A percentile compares a stretch with the other conserved stretches of the same genome.
These are phyloP conservation scores for Tulasnella sp. DNA, from an alignment of 768 basidiomycete species.

Conservation along the genomic window DNA sequence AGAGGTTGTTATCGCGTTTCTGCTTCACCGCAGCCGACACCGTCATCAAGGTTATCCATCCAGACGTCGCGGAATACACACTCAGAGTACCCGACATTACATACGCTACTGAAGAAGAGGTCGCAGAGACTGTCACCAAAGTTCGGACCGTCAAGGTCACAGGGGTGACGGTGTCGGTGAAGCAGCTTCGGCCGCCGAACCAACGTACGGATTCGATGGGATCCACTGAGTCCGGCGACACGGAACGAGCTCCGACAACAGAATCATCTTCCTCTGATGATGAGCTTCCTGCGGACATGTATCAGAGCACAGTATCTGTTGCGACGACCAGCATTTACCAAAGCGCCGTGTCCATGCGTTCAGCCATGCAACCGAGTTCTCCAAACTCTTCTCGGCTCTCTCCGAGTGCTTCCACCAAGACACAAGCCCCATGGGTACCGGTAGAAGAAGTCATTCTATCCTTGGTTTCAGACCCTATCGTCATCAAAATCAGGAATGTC, in stretches of 20 bases:
- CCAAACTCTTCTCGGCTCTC: not conserved
- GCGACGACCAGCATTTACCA: constrained; percentile 61
- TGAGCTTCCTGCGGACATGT: constrained; percentile 42
- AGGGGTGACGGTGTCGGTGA: constrained; percentile 44
- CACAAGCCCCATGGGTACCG: not conserved
- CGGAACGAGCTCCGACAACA: not conserved
- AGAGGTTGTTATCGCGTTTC: constrained; percentile 65
- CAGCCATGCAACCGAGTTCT: constrained; percentile 2
- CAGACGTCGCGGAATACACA: constrained; percentile 49
- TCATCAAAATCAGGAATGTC: constrained; percentile 32
- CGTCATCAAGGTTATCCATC: constrained; percentile 56
- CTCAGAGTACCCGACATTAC: constrained; percentile 44
- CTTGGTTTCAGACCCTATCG: constrained; percentile 50
- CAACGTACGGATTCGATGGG: constrained; percentile 16
- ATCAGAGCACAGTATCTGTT: constrained; percentile 57
- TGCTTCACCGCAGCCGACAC: constrained; percentile 63
- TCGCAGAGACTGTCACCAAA: constrained; percentile 14
- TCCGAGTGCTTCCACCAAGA: not conserved
- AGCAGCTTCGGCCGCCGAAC: constrained; percentile 29
- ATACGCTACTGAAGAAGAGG: constrained; percentile 39
- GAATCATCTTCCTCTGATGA: constrained; percentile 12
- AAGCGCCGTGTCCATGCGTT: constrained; percentile 45
- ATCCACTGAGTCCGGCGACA: constrained; percentile 15
- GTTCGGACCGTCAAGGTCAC: constrained; percentile 43
- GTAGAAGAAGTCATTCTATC: constrained; percentile 35